Base-by-base conservation (phyloP, 441 rosid genomes). In the Adansonia gregorii region DNA sequence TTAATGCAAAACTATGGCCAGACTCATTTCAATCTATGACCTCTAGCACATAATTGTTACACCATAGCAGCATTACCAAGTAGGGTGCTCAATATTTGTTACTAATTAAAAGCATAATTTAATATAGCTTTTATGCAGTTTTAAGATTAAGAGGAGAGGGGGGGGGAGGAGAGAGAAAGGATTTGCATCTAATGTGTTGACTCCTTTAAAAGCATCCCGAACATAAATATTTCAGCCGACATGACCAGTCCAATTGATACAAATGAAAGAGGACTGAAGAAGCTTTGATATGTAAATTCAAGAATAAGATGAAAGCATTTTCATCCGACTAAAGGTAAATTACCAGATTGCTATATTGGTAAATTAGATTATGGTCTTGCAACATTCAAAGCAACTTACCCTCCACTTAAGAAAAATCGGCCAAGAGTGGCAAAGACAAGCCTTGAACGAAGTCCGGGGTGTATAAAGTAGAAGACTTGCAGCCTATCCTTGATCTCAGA, bases 391-490 rank as follows among this genome's bases (percentile, higher is more conserved):
- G 17, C 68, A 72, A 80, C 86, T 83, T 76, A 91, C 92, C 95
- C 89, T 73, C 92, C 92, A 79, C 88, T 89, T 72, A 87, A 78
- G 84, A 91, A 84, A 74, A 89, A 85, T 10, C 92, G 91, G 24
- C 95, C 95, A 14, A 89, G 86, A 68, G 92, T 87, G 10, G 95
- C 95, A 78, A 91, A 78, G 31, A 83, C 79, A 11, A 89, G 88
- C 80, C 95, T 86, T 11, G 95, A 91, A 75, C 90, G 88, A 75
- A 91, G 85, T 75, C 95, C 93, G 49, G 95, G 93, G 76, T 89
- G 95, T 65, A 91, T 64, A 19, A 91, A 91, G 79, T 91, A 89
- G 69, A 89, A 75, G 72, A 86, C 74, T 77, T 88, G 92, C 73
- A 91, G 91, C 76, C 93, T 88, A 48, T 87, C 88, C 84, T 91